Conservation (phyloP, 2,329 filamentous ascomycete species). For the Penicillium sclerotigenum region DNA sequence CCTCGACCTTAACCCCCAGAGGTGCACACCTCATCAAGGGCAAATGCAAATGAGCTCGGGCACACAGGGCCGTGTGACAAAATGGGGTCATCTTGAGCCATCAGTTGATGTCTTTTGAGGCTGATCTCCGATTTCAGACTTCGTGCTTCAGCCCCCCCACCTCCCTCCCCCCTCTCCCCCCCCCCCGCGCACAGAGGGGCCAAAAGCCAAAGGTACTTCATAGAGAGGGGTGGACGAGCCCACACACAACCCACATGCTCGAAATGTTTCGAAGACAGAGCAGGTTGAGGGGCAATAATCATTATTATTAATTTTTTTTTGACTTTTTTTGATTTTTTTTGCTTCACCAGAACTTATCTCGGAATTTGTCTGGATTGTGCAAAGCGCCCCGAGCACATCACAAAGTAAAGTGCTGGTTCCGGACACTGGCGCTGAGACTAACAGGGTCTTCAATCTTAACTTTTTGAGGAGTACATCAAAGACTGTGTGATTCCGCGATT, state of each 20-base stretch:
- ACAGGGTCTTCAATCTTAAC: background rate
- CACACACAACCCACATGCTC: background rate
- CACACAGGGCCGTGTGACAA: constrained; percentile 3
- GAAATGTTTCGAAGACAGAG: background rate
- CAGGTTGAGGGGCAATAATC: background rate
- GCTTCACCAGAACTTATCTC: background rate
- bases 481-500: background rate
- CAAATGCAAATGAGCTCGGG: background rate
- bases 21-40: background rate
- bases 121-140: constrained; percentile 6
- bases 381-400: constrained; percentile 7
- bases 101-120: constrained; percentile 9
- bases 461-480: background rate
- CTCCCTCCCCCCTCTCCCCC: too few species aligned
- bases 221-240: background rate
- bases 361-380: constrained; percentile 1
- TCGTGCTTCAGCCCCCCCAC: constrained; percentile 1
- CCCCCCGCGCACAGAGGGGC: too few species aligned
- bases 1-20: background rate
- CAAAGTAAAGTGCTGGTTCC: background rate
- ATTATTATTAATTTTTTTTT: background rate
- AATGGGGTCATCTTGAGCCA: constrained; percentile 2
- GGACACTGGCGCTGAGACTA: background rate
- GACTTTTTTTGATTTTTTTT: background rate
- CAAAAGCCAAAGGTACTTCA: background rate